Evolutionary conservation across 2,329 filamentous ascomycete species (phyloP).

Genomic region (Hypoxylon sp.): DNA sequence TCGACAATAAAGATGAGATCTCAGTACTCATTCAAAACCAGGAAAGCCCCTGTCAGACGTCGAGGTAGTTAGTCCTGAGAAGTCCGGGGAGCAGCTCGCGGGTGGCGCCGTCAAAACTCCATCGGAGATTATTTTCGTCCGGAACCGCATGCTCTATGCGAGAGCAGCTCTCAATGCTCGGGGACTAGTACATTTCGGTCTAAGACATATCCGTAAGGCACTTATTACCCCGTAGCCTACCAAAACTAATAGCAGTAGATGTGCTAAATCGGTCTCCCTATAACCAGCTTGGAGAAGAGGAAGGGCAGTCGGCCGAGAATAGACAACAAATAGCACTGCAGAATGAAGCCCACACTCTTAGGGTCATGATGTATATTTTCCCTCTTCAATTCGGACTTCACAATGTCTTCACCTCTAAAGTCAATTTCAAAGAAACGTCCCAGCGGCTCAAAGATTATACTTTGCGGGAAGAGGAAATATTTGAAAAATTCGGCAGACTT

Average conservation of each 20-base stretch:
- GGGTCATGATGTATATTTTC: conserved; percentile 93
- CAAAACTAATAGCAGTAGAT: conserved; percentile 67
- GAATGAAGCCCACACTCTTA: conserved; percentile 70
- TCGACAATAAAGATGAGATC: not conserved
- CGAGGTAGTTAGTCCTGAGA: conserved; percentile 47
- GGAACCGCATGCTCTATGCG: conserved; percentile 89
- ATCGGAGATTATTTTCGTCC: conserved; percentile 80
- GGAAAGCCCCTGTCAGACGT: conserved; percentile 68
- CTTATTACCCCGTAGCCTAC: not conserved
- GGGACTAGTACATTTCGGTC: conserved; percentile 78
- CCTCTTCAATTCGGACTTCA: conserved; percentile 90
- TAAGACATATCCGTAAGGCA: conserved; percentile 83
- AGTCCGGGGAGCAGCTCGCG: conserved; percentile 12
- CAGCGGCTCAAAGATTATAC: conserved; percentile 89
- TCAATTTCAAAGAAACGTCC: conserved; percentile 75
- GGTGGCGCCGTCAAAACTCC: conserved; percentile 54
- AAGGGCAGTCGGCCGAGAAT: conserved; percentile 9
- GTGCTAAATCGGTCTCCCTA: conserved; percentile 80
- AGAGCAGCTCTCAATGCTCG: conserved; percentile 78
- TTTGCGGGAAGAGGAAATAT: conserved; percentile 85
- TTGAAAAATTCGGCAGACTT: conserved; percentile 55
- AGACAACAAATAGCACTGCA: conserved; percentile 41
- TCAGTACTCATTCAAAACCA: conserved; percentile 49
- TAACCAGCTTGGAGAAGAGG: conserved; percentile 30
- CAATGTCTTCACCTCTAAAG: conserved; percentile 86